Evolutionary conservation across 2,329 filamentous ascomycete genomes (phyloP).

Genomic region (Fusarium paranaense): DNA sequence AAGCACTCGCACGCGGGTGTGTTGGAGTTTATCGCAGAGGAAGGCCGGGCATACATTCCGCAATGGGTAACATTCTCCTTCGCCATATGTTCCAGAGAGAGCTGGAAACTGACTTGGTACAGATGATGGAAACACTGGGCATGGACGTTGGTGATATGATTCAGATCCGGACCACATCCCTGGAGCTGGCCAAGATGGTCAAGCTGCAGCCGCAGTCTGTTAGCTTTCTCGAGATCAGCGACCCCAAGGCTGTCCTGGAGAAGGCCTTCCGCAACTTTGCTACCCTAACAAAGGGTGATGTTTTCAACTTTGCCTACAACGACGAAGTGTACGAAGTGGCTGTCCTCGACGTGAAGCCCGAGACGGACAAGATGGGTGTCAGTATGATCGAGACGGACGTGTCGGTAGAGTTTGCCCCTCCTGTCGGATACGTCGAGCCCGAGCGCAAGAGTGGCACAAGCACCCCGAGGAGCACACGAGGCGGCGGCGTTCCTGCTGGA

Average conservation of each 20-base stretch:
- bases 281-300: conserved; percentile 89
- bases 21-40: conserved; percentile 96
- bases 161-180: conserved; percentile 93
- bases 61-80: conserved; percentile 76
- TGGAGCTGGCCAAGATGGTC: conserved; percentile 90
- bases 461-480: conserved; percentile 77
- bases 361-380: conserved; percentile 84
- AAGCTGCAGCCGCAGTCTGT: conserved; percentile 96
- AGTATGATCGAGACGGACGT: conserved; percentile 97
- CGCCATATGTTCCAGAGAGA: not conserved
- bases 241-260: conserved; percentile 96
- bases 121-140: conserved; percentile 94
- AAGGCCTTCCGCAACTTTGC: conserved; percentile 97
- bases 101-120: conserved; percentile 37
- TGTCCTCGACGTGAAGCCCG: conserved; percentile 92
- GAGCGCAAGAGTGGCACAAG: conserved; percentile 83
- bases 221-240: conserved; percentile 95
- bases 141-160: conserved; percentile 95
- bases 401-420: conserved; percentile 94
- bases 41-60: conserved; percentile 94
- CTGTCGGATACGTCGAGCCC: conserved; percentile 93
- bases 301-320: conserved; percentile 98
- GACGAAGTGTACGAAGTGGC: conserved; percentile 93
- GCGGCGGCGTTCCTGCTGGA: conserved; percentile 73
- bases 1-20: conserved; percentile 93